Percentiles rank a stretch among this genome's conserved stretches.
phyloP scores from a whole-genome alignment of 148 eudicot genomes.

The Camellia granthamiana region DNA sequence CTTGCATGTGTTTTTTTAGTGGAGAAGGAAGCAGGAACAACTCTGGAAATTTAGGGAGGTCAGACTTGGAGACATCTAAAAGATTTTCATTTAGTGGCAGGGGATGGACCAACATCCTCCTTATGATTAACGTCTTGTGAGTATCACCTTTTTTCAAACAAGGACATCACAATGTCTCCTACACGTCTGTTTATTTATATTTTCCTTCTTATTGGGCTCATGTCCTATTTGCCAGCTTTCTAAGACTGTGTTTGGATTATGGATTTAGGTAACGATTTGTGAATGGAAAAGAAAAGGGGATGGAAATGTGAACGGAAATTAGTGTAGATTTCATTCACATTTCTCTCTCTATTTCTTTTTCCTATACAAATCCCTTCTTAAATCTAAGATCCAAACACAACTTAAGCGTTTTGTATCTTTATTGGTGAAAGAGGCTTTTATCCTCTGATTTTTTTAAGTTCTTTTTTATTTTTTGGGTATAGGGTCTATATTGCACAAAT shows the following conservation, averaged over 20 bases:
- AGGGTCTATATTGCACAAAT: constrained; percentile 65
- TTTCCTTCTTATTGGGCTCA: not conserved
- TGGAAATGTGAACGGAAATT: too few species aligned
- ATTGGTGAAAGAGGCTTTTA: constrained; percentile 10
- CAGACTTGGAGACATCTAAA: constrained; percentile 33
- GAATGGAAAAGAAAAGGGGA: too few species aligned
- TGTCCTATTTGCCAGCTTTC: not conserved
- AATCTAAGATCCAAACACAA: too few species aligned
- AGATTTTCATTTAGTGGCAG: constrained; percentile 36
- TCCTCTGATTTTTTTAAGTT: constrained; percentile 8
- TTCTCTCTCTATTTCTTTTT: not conserved
- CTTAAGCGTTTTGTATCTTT: too few species aligned
- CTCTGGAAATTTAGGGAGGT: constrained; percentile 23
- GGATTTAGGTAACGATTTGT: too few species aligned
- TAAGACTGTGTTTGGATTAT: too few species aligned
- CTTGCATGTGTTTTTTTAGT: constrained; percentile 46
- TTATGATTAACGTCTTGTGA: constrained; percentile 67
- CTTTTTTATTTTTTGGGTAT: constrained; percentile 3
- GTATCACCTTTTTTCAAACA: constrained; percentile 29
- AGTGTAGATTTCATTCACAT: too few species aligned
- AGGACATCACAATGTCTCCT: not conserved
- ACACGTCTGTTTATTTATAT: not conserved
- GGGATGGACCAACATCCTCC: constrained; percentile 57
- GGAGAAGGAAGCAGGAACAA: constrained; percentile 38
- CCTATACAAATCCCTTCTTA: too few species aligned